Percentiles rank a stretch among this genome's conserved stretches.
These are phyloP conservation scores for Fulvia fulva DNA, from an alignment of 2,329 filamentous ascomycete species.

Conservation along the genomic window DNA sequence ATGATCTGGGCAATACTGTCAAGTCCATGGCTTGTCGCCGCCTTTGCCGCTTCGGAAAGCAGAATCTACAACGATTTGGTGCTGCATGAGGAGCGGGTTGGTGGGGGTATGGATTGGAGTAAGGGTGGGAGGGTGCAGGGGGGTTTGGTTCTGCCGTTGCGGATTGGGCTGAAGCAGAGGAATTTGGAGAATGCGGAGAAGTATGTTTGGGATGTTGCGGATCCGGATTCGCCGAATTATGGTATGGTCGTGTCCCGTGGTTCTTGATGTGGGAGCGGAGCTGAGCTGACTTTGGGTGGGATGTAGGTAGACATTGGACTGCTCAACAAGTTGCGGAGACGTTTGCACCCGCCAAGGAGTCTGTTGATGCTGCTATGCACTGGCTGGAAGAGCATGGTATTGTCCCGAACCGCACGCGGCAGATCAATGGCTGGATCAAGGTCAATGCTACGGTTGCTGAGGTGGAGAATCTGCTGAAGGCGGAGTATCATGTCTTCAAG, in stretches of 20 bases:
- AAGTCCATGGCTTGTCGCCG: neutral
- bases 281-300: neutral
- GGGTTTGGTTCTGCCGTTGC: conserved; percentile 24
- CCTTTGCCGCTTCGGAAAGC: neutral
- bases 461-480: conserved; percentile 36
- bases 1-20: neutral
- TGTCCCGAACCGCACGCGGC: conserved; percentile 9
- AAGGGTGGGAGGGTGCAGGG: conserved; percentile 19
- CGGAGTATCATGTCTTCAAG: conserved; percentile 39
- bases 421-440: conserved; percentile 35
- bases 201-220: conserved; percentile 26
- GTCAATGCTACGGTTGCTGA: conserved; percentile 38
- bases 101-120: conserved; percentile 19
- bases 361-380: conserved; percentile 19
- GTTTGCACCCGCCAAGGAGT: conserved; percentile 28
- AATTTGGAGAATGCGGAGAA: conserved; percentile 23
- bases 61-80: conserved; percentile 13
- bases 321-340: conserved; percentile 26
- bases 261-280: conserved; percentile 8
- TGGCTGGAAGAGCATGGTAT: conserved; percentile 29
- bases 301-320: conserved; percentile 28
- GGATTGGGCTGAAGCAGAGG: conserved; percentile 28
- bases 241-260: neutral
- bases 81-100: conserved; percentile 29
- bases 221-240: conserved; percentile 28